Base-by-base conservation (phyloP, 75 land plant species). In the Isoetes taiwanensis region DNA sequence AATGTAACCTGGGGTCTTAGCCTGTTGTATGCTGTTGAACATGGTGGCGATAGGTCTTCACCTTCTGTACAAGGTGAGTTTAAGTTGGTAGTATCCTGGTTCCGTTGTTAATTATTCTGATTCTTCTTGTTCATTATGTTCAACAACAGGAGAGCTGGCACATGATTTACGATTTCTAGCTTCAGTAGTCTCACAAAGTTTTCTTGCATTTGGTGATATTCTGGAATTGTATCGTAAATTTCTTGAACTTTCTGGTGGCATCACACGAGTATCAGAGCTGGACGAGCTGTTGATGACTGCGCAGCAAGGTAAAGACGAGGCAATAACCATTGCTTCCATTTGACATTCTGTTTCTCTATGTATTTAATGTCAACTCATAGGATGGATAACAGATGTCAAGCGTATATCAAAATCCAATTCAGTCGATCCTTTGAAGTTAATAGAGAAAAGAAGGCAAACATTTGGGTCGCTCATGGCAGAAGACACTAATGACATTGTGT, bases 171-270 rank as follows among this genome's bases (percentile, higher is more conserved):
- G 99, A 16, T 94, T 88, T 63, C 48, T 94, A 40, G 96, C 99
- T 54, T 94, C 99, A 53, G 99, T 94, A 52, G 99, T 94, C 28
- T 94, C 99, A 43, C 99, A 94, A 72, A 94, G 99, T 75, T 94
- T 94, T 60, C 71, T 94, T 48, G 99, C 99, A 53, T 94, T 94
- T 79, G 99, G 99, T 41, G 99, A 94, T 56, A 86, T 94, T 59
- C 73, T 94, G 58, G 99, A 94, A 64, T 68, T 94, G 41, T 73
- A 94, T 56, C 69, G 79, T 27, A 94, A 94, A 59, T 94, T 80
- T 62, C 69, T 82, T 54, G 96, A 84, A 65, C 81, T 94, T 30
- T 79, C 96, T 50, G 99, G 99, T 43, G 84, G 95, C 30, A 72
- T 94, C 31, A 79, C 81, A 38, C 68, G 99, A 40, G 75, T 94